These are phyloP conservation scores for Elsinoe necatrix DNA, from an alignment of 2,329 filamentous ascomycete species.

Conservation along the genomic window DNA sequence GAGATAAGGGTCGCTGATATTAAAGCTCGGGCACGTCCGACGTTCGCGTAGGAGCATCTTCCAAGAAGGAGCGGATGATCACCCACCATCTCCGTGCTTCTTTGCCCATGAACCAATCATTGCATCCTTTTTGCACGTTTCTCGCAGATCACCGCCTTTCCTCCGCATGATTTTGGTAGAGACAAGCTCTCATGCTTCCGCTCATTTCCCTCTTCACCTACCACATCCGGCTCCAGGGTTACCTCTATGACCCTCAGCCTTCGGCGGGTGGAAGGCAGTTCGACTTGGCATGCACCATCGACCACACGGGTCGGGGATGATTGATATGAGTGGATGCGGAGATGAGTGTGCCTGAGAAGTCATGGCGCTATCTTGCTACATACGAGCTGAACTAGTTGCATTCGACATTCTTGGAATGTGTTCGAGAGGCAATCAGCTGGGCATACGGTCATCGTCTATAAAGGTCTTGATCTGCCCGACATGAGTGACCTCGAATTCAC, in stretches of 20 bases:
- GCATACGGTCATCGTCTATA: background rate
- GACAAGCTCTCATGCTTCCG: background rate
- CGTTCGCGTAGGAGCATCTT: slow-evolving; percentile 1
- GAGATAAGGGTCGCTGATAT: slow-evolving; percentile 7
- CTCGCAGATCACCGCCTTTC: background rate
- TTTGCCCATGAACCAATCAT: background rate
- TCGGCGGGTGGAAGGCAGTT: background rate
- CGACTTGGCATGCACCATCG: slow-evolving; percentile 4
- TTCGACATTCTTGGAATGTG: background rate
- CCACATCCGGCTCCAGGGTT: background rate
- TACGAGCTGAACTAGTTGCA: background rate
- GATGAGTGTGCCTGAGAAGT: slow-evolving; percentile 1
- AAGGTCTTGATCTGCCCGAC: background rate
- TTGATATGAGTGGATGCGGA: slow-evolving; percentile 13
- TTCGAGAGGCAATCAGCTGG: background rate
- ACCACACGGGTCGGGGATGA: background rate
- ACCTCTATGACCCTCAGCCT: background rate
- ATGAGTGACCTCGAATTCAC: too few relatives aligned
- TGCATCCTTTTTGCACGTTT: background rate
- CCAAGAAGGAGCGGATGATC: slow-evolving; percentile 3
- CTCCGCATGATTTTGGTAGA: background rate
- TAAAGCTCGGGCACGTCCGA: slow-evolving; percentile 13
- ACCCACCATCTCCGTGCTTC: background rate
- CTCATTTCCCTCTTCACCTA: slow-evolving; percentile 11
- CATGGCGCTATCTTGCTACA: slow-evolving; percentile 2